phyloP scores from a whole-genome alignment of 805 yeast genomes.

The Candida alai region DNA sequence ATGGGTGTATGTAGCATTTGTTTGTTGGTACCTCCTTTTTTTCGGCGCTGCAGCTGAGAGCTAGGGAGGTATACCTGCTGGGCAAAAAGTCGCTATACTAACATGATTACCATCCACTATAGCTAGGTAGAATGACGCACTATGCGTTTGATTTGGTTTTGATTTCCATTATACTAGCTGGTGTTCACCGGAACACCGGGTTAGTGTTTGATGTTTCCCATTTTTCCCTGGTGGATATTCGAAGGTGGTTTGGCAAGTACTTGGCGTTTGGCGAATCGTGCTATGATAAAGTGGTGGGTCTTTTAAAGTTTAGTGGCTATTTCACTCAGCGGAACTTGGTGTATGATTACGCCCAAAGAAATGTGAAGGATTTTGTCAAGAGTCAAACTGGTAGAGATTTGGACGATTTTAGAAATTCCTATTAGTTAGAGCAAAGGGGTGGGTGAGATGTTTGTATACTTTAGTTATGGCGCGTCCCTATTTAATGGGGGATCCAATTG shows the following conservation, averaged over 20 bases:
- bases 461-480: no score
- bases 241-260: constrained; percentile 49
- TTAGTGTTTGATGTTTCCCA: constrained; percentile 49
- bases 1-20: no score
- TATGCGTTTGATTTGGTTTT: constrained; percentile 73
- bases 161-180: constrained; percentile 79
- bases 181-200: constrained; percentile 82
- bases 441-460: no score
- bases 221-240: constrained; percentile 45
- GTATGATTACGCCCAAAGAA: constrained; percentile 31
- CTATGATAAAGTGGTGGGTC: constrained; percentile 45
- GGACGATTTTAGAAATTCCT: constrained; percentile 17
- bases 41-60: no score
- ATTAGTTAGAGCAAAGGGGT: constrained; percentile 1
- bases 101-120: no score
- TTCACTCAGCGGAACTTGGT: constrained; percentile 45
- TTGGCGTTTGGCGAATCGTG: constrained; percentile 59
- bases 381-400: constrained; percentile 29
- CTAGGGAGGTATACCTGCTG: no score
- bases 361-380: constrained; percentile 25
- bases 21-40: no score
- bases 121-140: constrained; percentile 67
- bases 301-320: constrained; percentile 45
- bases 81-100: no score
- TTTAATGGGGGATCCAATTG: no score